Evolutionary conservation across 306 rosid species (phyloP).

Genomic region (Prinsepia uniflora): DNA sequence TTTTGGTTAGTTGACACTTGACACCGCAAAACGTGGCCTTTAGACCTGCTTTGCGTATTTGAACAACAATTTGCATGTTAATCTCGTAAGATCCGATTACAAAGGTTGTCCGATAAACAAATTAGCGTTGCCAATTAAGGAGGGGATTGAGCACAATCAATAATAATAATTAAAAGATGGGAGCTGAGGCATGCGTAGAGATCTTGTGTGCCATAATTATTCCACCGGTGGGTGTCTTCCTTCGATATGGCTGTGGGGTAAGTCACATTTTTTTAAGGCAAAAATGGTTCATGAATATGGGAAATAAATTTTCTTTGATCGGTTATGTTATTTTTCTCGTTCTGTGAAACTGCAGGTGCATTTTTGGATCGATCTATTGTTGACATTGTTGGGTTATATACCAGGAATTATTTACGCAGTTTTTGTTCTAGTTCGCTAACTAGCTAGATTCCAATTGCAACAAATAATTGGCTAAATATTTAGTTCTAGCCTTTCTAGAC

Average conservation of each 20-base stretch:
- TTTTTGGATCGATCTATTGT: slow-evolving; percentile 39
- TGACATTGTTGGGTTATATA: slow-evolving; percentile 37
- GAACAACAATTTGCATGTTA: neutral
- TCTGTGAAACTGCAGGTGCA: slow-evolving; percentile 32
- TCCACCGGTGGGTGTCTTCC: slow-evolving; percentile 42
- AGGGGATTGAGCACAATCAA: too few relatives aligned
- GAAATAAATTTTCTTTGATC: too few relatives aligned
- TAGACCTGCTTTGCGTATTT: neutral
- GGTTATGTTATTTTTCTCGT: neutral
- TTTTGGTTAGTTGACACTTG: too few relatives aligned
- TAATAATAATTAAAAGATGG: slow-evolving; percentile 14
- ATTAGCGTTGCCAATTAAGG: neutral
- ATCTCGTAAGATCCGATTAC: neutral
- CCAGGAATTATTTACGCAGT: slow-evolving; percentile 44
- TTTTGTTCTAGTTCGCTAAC: slow-evolving; percentile 19
- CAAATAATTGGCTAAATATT: neutral
- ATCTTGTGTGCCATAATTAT: slow-evolving; percentile 31
- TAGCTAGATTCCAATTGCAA: neutral
- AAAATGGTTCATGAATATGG: too few relatives aligned
- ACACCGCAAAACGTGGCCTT: neutral
- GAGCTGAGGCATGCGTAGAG: slow-evolving; percentile 29
- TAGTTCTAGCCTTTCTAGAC: neutral
- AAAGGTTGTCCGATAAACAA: neutral
- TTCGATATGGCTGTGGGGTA: slow-evolving; percentile 36
- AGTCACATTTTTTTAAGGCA: neutral